phyloP scores from a whole-genome alignment of 208 protist genomes.

The Leishmania tarentolae region DNA sequence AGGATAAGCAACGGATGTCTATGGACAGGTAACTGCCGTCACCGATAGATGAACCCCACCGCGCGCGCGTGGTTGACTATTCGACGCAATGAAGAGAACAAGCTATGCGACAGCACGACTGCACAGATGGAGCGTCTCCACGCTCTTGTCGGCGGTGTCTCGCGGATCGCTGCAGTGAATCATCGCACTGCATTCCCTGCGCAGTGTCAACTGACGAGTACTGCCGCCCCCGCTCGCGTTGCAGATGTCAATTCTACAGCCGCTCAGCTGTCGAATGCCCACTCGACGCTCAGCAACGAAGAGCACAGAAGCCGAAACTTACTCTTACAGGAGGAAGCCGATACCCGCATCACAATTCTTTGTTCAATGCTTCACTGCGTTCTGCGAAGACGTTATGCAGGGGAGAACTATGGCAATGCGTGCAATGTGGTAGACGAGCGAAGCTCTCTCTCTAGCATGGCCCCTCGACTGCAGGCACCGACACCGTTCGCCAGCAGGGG shows the following conservation, averaged over 20 bases:
- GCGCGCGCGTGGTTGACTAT: conserved; percentile 10
- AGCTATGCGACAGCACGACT: not conserved
- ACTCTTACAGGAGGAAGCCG: not conserved
- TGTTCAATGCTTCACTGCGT: conserved; percentile 2
- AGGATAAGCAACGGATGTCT: not conserved
- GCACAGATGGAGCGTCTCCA: conserved; percentile 9
- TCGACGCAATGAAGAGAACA: not conserved
- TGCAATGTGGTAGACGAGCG: not conserved
- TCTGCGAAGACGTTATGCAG: not conserved
- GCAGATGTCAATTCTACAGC: no score
- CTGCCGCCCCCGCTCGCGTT: not conserved
- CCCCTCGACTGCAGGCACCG: not conserved
- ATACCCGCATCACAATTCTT: not conserved
- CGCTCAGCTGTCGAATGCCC: not conserved
- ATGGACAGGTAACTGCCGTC: not conserved
- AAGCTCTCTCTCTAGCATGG: not conserved
- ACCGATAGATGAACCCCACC: conserved; percentile 8
- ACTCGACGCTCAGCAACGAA: not conserved
- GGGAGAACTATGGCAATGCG: not conserved
- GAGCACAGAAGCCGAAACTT: not conserved
- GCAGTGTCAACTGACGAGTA: not conserved
- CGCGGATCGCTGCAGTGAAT: not conserved
- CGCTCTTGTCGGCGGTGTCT: not conserved
- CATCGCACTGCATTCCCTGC: not conserved
- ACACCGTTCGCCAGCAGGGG: not conserved